These are phyloP conservation scores for Colletotrichum sp. DNA, from an alignment of 2,329 filamentous ascomycete species.

Conservation along the genomic window DNA sequence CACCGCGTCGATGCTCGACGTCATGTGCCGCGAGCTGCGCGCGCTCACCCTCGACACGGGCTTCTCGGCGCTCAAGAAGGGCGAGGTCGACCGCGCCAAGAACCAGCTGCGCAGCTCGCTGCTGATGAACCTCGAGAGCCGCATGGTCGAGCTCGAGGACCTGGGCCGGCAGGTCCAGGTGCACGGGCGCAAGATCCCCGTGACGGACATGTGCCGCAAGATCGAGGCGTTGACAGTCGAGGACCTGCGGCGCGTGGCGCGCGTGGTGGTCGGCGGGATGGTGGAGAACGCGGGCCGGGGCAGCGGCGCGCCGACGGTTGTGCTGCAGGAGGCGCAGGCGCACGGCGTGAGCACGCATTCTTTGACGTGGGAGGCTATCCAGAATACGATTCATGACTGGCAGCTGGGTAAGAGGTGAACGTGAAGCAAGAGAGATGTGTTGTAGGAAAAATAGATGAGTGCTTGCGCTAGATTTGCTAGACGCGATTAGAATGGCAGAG, in stretches of 20 bases:
- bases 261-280: slow-evolving; percentile 76
- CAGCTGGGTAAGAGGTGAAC: slow-evolving; percentile 67
- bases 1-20: slow-evolving; percentile 85
- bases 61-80: slow-evolving; percentile 71
- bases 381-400: slow-evolving; percentile 85
- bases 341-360: slow-evolving; percentile 70
- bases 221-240: slow-evolving; percentile 83
- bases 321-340: slow-evolving; percentile 88
- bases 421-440: not conserved
- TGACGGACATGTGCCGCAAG: slow-evolving; percentile 88
- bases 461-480: not conserved
- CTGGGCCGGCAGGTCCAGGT: slow-evolving; percentile 94
- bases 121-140: slow-evolving; percentile 95
- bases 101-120: slow-evolving; percentile 91
- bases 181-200: slow-evolving; percentile 90
- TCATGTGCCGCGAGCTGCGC: slow-evolving; percentile 91
- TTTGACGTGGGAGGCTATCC: slow-evolving; percentile 87
- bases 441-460: not conserved
- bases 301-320: slow-evolving; percentile 89
- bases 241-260: slow-evolving; percentile 84
- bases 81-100: slow-evolving; percentile 91
- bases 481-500: not conserved
- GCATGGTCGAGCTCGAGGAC: slow-evolving; percentile 98
- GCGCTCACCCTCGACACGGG: slow-evolving; percentile 78
- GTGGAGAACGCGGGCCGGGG: slow-evolving; percentile 78